A percentile compares a stretch with the other conserved stretches of the same genome.
phyloP scores from a whole-genome alignment of 768 basidiomycete species.

The Nevesoporus exiguus region DNA sequence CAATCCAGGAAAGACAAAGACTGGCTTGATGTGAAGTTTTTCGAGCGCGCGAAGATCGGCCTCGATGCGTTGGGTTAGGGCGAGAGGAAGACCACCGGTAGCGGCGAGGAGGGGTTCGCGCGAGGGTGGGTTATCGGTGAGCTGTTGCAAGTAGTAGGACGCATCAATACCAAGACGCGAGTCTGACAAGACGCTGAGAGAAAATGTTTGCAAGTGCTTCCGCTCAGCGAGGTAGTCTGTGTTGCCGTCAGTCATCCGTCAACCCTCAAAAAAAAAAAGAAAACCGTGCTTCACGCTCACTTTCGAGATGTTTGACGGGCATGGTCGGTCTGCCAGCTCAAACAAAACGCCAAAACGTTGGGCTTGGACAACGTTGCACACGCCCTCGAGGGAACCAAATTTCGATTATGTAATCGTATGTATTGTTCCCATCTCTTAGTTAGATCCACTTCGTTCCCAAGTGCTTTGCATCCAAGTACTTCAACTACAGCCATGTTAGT shows the following conservation, averaged over 20 bases:
- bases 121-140: conserved; percentile 72
- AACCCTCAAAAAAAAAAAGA: not conserved
- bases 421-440: conserved; percentile 5
- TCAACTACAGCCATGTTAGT: no score
- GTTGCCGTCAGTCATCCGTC: not conserved
- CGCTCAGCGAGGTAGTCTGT: conserved; percentile 83
- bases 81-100: conserved; percentile 91
- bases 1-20: conserved; percentile 96
- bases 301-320: conserved; percentile 83
- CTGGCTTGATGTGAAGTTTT: conserved; percentile 90
- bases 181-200: conserved; percentile 79
- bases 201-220: conserved; percentile 80
- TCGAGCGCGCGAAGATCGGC: conserved; percentile 87
- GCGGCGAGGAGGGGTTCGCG: conserved; percentile 92
- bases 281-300: conserved; percentile 39
- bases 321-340: conserved; percentile 37
- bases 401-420: conserved; percentile 28
- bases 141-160: conserved; percentile 76
- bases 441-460: not conserved
- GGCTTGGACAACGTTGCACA: conserved; percentile 22
- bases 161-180: conserved; percentile 97
- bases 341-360: conserved; percentile 4
- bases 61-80: conserved; percentile 85
- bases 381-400: conserved; percentile 17
- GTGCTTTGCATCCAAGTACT: not conserved